A percentile compares a stretch with the other conserved stretches of the same genome.
Conservation (phyloP, 495 filamentous ascomycete species). For the Penicillium egyptiacum region DNA sequence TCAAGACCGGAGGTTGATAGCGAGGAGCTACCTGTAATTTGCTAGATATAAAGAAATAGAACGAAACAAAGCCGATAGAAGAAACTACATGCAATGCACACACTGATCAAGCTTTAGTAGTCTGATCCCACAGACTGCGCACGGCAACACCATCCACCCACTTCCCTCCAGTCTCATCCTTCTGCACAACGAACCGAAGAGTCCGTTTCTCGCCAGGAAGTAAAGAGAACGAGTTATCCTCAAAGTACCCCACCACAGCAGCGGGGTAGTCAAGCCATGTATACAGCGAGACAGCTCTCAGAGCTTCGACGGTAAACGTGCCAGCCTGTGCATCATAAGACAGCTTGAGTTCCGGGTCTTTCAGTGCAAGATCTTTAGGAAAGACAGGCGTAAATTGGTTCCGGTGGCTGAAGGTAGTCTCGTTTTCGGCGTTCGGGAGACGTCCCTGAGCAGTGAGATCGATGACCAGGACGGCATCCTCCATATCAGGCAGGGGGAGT, state of each 20-base stretch:
- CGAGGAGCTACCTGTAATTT: too few relatives aligned
- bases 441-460: constrained; percentile 53
- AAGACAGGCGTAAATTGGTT: constrained; percentile 56
- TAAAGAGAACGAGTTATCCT: constrained; percentile 60
- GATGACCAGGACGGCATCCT: constrained; percentile 55
- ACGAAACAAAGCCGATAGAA: background rate
- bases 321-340: constrained; percentile 35
- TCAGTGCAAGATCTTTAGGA: constrained; percentile 52
- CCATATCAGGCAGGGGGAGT: constrained; percentile 35
- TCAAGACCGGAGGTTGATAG: too few relatives aligned
- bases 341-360: constrained; percentile 56
- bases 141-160: constrained; percentile 59
- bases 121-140: constrained; percentile 66
- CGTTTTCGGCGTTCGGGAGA: constrained; percentile 50
- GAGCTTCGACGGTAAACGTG: constrained; percentile 58
- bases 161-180: constrained; percentile 43
- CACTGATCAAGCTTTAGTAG: constrained; percentile 23
- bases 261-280: constrained; percentile 65
- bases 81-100: background rate
- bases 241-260: constrained; percentile 59
- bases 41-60: too few relatives aligned
- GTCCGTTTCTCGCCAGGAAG: constrained; percentile 53
- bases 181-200: constrained; percentile 51
- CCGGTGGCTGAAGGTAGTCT: constrained; percentile 54
- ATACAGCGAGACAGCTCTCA: constrained; percentile 59